Evolutionary conservation across 345 rosid genomes (phyloP).

Genomic region (Pistacia atlantica): DNA sequence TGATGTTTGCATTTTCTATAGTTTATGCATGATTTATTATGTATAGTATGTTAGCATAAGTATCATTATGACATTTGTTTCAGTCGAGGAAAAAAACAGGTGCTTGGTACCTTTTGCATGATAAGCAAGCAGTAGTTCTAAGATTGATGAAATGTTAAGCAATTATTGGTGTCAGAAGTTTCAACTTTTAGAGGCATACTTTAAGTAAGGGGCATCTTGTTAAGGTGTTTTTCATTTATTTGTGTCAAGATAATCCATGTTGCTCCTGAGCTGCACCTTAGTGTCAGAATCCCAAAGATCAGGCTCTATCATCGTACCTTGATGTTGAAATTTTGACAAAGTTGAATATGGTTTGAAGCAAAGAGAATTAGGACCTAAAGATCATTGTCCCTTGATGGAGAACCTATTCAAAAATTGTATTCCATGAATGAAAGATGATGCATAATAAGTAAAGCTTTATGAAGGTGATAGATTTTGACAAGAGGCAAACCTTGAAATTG

Average conservation of each 20-base stretch:
- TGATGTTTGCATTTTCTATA: slow-evolving; percentile 4
- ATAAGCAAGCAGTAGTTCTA: background rate
- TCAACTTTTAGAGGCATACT: too few relatives aligned
- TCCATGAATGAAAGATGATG: too few relatives aligned
- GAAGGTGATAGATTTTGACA: too few relatives aligned
- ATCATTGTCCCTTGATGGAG: background rate
- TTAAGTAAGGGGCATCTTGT: background rate
- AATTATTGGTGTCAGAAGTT: background rate
- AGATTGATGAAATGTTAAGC: background rate
- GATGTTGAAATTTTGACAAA: background rate
- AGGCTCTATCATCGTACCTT: background rate
- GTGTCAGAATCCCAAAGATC: background rate
- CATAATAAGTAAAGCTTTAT: too few relatives aligned
- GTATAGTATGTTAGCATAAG: background rate
- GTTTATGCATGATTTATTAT: background rate
- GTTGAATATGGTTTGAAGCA: background rate
- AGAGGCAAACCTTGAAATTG: too few relatives aligned
- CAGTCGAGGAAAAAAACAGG: background rate
- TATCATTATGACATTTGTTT: slow-evolving; percentile 5
- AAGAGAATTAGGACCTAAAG: background rate
- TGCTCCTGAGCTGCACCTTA: background rate
- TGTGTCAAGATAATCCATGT: slow-evolving; percentile 4
- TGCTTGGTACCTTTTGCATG: background rate
- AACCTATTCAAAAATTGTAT: too few relatives aligned
- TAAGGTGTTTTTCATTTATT: background rate